A percentile compares a stretch with the other conserved stretches of the same genome.
Conservation (phyloP, 345 rosid genomes). For the Triadica sebifera region DNA sequence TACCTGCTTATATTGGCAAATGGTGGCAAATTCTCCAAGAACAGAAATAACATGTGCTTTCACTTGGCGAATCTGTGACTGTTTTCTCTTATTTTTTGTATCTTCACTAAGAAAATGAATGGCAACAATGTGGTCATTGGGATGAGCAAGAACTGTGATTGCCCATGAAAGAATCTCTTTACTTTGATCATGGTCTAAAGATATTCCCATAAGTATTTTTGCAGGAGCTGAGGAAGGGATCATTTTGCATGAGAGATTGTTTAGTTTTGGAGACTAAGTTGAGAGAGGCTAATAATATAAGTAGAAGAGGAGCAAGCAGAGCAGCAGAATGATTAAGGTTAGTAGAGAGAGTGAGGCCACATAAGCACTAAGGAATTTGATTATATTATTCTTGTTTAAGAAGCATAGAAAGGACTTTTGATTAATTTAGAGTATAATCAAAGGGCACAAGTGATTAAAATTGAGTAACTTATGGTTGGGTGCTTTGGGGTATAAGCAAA, state of each 20-base stretch:
- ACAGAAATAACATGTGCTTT: conserved; percentile 83
- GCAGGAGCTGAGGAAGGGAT: conserved; percentile 35
- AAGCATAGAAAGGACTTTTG: conserved; percentile 44
- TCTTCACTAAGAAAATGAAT: conserved; percentile 61
- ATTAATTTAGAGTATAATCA: neutral
- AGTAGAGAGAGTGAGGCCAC: conserved; percentile 26
- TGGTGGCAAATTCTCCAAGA: conserved; percentile 66
- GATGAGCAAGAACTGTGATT: conserved; percentile 65
- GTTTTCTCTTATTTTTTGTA: conserved; percentile 32
- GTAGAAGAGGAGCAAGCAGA: neutral
- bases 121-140: conserved; percentile 69
- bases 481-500: conserved; percentile 93
- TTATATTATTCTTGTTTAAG: conserved; percentile 48
- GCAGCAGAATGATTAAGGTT: conserved; percentile 46
- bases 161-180: conserved; percentile 80
- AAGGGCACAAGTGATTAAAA: conserved; percentile 23
- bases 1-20: conserved; percentile 64
- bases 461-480: conserved; percentile 43
- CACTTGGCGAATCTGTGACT: conserved; percentile 55
- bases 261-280: neutral
- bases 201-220: conserved; percentile 68
- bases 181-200: conserved; percentile 58
- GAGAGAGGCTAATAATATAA: neutral
- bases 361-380: too few relatives aligned
- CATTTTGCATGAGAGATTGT: conserved; percentile 32